Evolutionary conservation across 1,284 basidiomycete species (phyloP).

Genomic region (Amylostereum areolatum): DNA sequence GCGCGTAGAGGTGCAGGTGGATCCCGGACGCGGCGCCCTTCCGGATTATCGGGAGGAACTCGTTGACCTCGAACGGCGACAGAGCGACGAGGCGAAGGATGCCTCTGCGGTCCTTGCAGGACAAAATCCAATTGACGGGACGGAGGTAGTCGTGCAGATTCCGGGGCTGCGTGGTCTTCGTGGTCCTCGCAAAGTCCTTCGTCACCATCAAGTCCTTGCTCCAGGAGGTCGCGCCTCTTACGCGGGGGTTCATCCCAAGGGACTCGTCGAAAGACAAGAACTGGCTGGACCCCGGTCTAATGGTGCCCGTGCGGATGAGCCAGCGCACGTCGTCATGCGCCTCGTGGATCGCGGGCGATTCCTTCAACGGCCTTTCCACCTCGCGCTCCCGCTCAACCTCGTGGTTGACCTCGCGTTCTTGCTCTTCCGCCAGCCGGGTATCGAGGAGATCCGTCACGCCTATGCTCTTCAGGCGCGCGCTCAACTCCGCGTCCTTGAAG

Average conservation of each 20-base stretch:
- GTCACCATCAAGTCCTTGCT: constrained; percentile 21
- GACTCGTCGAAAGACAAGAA: constrained; percentile 16
- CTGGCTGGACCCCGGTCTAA: constrained; percentile 2
- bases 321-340: constrained; percentile 19
- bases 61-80: constrained; percentile 41
- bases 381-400: constrained; percentile 38
- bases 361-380: constrained; percentile 26
- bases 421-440: constrained; percentile 35
- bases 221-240: constrained; percentile 9
- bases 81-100: constrained; percentile 27
- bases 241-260: neutral
- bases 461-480: constrained; percentile 22
- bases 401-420: constrained; percentile 41
- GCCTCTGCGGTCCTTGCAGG: constrained; percentile 6
- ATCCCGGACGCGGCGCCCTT: constrained; percentile 19
- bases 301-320: constrained; percentile 22
- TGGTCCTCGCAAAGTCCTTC: constrained; percentile 25
- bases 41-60: constrained; percentile 32
- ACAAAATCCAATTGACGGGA: constrained; percentile 40
- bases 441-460: constrained; percentile 16
- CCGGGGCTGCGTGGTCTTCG: neutral
- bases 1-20: constrained; percentile 37
- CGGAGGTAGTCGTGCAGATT: constrained; percentile 28
- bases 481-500: constrained; percentile 18
- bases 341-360: constrained; percentile 18